These are phyloP conservation scores for Apiotrichum akiyoshidainum DNA, from an alignment of 1,284 basidiomycete species.

Conservation along the genomic window DNA sequence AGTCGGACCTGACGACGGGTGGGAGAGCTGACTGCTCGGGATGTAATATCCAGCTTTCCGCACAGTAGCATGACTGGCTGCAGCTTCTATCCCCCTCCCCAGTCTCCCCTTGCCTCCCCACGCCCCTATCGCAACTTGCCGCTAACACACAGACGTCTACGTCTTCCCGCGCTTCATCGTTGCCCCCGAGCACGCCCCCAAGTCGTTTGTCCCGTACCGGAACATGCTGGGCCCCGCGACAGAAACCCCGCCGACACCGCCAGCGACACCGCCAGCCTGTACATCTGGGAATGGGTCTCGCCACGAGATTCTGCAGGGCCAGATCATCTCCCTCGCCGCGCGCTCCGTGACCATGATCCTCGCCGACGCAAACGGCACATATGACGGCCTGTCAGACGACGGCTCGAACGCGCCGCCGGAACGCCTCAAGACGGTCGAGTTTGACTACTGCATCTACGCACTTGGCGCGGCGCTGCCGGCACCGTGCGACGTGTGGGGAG, in stretches of 20 bases:
- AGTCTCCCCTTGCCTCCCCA: not conserved
- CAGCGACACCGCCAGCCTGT: constrained; percentile 3
- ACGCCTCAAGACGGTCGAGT: constrained; percentile 37
- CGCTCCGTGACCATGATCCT: constrained; percentile 55
- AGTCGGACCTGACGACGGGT: too few relatives aligned
- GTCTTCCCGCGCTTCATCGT: constrained; percentile 55
- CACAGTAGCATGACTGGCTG: too few relatives aligned
- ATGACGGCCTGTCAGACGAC: constrained; percentile 14
- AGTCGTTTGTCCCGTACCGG: constrained; percentile 64
- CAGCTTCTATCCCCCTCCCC: too few relatives aligned
- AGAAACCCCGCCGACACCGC: not conserved
- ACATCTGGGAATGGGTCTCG: not conserved
- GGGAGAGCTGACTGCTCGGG: too few relatives aligned
- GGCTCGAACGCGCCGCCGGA: constrained; percentile 5
- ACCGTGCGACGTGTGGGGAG: constrained; percentile 48
- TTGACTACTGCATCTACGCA: constrained; percentile 53
- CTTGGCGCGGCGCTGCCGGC: constrained; percentile 47
- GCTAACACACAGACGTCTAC: constrained; percentile 48
- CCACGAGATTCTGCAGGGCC: constrained; percentile 54
- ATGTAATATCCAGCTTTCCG: too few relatives aligned
- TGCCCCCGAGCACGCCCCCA: constrained; percentile 51
- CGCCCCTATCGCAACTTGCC: too few relatives aligned
- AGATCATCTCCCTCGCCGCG: constrained; percentile 54
- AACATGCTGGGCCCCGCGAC: constrained; percentile 48
- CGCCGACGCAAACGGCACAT: constrained; percentile 12